Evolutionary conservation across 208 protist species (phyloP).

Genomic region (Wallacemonas sp.): DNA sequence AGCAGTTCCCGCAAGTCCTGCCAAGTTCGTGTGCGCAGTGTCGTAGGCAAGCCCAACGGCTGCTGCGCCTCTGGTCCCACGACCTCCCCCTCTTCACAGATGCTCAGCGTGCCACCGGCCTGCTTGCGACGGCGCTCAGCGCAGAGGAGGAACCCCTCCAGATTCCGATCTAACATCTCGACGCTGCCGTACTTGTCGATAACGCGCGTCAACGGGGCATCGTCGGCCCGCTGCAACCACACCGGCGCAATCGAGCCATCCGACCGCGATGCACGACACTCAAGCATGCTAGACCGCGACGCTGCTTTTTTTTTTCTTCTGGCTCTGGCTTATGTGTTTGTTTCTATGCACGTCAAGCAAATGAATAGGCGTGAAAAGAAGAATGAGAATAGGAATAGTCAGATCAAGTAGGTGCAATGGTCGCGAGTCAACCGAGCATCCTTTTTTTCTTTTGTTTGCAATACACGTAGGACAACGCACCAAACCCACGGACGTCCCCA

Average conservation of each 20-base stretch:
- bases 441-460: no score
- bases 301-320: no score
- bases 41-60: neutral
- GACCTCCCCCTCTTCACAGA: neutral
- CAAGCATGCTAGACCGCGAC: neutral
- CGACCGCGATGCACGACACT: neutral
- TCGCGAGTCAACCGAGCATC: no score
- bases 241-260: conserved; percentile 6
- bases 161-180: conserved; percentile 19
- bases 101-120: neutral
- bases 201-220: conserved; percentile 28
- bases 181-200: conserved; percentile 29
- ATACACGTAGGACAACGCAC: no score
- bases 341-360: no score
- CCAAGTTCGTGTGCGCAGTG: conserved; percentile 5
- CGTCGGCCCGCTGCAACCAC: conserved; percentile 17
- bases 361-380: no score
- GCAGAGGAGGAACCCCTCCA: conserved; percentile 25
- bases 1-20: conserved; percentile 24
- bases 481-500: no score
- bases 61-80: neutral
- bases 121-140: conserved; percentile 23
- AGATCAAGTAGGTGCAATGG: no score
- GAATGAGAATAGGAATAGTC: no score
- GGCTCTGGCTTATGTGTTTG: no score